Evolutionary conservation across 441 rosid genomes (phyloP).

Genomic region (Metrosideros polymorpha): DNA sequence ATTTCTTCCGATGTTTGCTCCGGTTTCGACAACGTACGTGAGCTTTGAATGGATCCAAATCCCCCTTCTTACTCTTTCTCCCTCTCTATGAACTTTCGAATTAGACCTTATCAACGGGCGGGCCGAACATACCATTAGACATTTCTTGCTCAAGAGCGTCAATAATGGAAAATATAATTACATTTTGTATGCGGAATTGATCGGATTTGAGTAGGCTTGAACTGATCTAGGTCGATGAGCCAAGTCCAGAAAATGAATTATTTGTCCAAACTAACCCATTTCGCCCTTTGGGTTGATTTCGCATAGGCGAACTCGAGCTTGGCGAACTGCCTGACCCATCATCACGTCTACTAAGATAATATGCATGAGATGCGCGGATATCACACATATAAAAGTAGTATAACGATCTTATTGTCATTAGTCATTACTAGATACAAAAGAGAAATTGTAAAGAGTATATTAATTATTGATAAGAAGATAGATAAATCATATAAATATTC

Average conservation of each 20-base stretch:
- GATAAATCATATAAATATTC: background rate
- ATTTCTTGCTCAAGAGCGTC: background rate
- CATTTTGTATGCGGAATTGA: background rate
- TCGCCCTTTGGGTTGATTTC: background rate
- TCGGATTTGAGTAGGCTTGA: background rate
- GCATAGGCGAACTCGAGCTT: background rate
- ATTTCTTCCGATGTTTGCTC: background rate
- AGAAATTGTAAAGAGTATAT: background rate
- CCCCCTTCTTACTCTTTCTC: background rate
- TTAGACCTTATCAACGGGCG: background rate
- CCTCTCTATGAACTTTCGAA: background rate
- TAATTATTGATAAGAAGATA: background rate
- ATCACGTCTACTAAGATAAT: background rate
- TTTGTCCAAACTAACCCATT: background rate
- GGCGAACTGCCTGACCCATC: background rate
- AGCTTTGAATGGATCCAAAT: background rate
- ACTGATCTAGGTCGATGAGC: background rate
- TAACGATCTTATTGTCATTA: background rate
- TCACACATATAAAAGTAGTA: background rate
- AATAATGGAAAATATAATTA: background rate
- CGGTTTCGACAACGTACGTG: background rate
- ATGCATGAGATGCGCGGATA: background rate
- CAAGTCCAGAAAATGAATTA: background rate
- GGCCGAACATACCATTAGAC: background rate
- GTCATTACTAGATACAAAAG: background rate